Conservation (phyloP, 1,284 basidiomycete genomes). For the Baeospora myosura region DNA sequence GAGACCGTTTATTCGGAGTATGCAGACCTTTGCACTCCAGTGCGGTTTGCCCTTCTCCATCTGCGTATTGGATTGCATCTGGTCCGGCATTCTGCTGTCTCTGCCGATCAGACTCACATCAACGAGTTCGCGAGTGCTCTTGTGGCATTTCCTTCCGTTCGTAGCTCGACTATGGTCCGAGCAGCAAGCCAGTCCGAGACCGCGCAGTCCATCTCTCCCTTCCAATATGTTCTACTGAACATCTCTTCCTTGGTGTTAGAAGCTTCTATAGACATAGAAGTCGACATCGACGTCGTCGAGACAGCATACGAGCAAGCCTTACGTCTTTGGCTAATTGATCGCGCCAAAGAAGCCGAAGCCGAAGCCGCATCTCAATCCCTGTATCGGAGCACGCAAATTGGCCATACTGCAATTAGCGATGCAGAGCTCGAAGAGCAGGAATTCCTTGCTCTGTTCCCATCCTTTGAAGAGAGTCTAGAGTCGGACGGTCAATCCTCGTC, state of each 20-base stretch:
- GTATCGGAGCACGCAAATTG: slow-evolving; percentile 66
- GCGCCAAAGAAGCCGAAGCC: slow-evolving; percentile 60
- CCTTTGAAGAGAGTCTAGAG: slow-evolving; percentile 63
- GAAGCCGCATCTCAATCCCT: slow-evolving; percentile 67
- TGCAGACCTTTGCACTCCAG: slow-evolving; percentile 61
- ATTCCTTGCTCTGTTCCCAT: slow-evolving; percentile 78
- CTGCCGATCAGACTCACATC: slow-evolving; percentile 6
- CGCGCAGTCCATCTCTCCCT: slow-evolving; percentile 19
- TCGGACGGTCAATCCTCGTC: neutral
- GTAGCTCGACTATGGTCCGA: slow-evolving; percentile 21
- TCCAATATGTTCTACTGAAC: slow-evolving; percentile 40
- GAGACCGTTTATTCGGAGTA: slow-evolving; percentile 53
- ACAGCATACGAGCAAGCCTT: slow-evolving; percentile 66
- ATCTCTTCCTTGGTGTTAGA: slow-evolving; percentile 47
- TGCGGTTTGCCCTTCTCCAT: slow-evolving; percentile 60
- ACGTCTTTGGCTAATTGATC: slow-evolving; percentile 79
- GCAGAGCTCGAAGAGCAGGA: slow-evolving; percentile 77
- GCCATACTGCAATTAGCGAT: slow-evolving; percentile 59
- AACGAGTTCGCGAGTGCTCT: slow-evolving; percentile 18
- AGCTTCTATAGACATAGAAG: slow-evolving; percentile 26
- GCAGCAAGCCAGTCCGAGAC: neutral
- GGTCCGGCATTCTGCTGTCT: slow-evolving; percentile 25
- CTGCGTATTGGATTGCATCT: slow-evolving; percentile 75
- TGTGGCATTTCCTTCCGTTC: slow-evolving; percentile 49
- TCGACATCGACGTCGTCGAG: slow-evolving; percentile 33